Conservation (phyloP, 2,329 filamentous ascomycete species). For the Botryotinia convoluta region DNA sequence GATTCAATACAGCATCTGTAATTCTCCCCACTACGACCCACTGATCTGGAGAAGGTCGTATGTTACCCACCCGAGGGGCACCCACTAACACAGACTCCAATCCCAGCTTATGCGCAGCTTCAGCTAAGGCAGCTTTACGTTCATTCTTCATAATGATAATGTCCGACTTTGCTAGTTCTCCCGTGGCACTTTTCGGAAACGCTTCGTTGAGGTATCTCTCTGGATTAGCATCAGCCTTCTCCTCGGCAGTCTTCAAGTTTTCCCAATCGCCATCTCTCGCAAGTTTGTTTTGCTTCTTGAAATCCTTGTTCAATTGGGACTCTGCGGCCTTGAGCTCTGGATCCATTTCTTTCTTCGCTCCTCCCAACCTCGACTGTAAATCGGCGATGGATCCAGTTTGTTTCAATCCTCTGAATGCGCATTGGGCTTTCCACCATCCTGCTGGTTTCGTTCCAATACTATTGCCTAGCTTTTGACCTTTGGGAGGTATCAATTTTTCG, state of each 20-base stretch:
- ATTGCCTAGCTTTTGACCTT: constrained; percentile 21
- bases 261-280: constrained; percentile 20
- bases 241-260: constrained; percentile 21
- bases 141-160: constrained; percentile 26
- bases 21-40: constrained; percentile 26
- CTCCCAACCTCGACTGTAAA: constrained; percentile 24
- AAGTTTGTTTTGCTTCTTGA: constrained; percentile 21
- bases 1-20: constrained; percentile 26
- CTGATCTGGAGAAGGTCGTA: constrained; percentile 23
- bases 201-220: constrained; percentile 21
- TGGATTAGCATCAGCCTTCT: constrained; percentile 24
- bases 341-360: constrained; percentile 27
- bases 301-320: constrained; percentile 25
- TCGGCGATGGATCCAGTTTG: constrained; percentile 24
- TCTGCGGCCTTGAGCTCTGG: constrained; percentile 24
- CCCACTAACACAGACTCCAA: constrained; percentile 23
- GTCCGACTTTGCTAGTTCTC: constrained; percentile 24
- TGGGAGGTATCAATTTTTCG: constrained; percentile 25
- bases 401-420: constrained; percentile 26
- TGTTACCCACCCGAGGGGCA: constrained; percentile 22
- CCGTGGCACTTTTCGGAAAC: constrained; percentile 24
- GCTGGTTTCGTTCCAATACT: constrained; percentile 24
- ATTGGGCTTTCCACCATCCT: constrained; percentile 29
- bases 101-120: constrained; percentile 20
- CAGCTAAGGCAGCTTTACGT: constrained; percentile 12